Evolutionary conservation across 2,329 filamentous ascomycete genomes (phyloP).

Genomic region (Penicillium sp.): DNA sequence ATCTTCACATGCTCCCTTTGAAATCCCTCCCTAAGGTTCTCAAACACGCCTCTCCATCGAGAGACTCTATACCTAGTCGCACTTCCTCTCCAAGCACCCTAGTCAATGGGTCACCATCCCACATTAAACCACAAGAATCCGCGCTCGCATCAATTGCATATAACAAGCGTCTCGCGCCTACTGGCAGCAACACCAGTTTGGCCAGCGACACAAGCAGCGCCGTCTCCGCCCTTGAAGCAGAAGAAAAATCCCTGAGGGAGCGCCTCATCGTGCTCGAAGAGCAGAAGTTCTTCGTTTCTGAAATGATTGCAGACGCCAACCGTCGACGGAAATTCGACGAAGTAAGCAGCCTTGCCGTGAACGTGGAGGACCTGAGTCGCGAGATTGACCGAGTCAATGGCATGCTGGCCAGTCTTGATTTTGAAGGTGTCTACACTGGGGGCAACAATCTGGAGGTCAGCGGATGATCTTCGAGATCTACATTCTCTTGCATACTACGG

Average conservation of each 20-base stretch:
- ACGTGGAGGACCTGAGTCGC: constrained; percentile 75
- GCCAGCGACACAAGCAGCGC: constrained; percentile 56
- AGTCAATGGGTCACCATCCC: constrained; percentile 22
- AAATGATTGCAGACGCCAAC: constrained; percentile 78
- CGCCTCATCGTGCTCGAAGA: constrained; percentile 82
- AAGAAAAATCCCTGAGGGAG: constrained; percentile 80
- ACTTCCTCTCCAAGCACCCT: constrained; percentile 25
- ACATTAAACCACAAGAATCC: constrained; percentile 35
- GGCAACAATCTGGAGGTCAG: constrained; percentile 10
- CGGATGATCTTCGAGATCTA: constrained; percentile 7
- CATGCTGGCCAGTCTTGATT: constrained; percentile 68
- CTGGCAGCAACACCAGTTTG: constrained; percentile 52
- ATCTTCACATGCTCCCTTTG: constrained; percentile 86
- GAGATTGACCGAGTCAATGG: constrained; percentile 70
- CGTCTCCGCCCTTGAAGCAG: constrained; percentile 69
- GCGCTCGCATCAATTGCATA: constrained; percentile 62
- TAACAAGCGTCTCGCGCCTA: constrained; percentile 49
- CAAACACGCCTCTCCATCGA: constrained; percentile 58
- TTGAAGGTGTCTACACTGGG: constrained; percentile 51
- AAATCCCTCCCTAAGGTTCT: constrained; percentile 71
- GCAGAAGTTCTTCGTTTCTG: constrained; percentile 82
- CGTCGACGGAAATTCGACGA: constrained; percentile 81
- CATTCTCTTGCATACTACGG: not conserved
- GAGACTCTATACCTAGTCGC: constrained; percentile 30
- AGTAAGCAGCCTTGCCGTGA: constrained; percentile 73